phyloP scores from a whole-genome alignment of 2,329 filamentous ascomycete genomes.

The Alternaria sp. region DNA sequence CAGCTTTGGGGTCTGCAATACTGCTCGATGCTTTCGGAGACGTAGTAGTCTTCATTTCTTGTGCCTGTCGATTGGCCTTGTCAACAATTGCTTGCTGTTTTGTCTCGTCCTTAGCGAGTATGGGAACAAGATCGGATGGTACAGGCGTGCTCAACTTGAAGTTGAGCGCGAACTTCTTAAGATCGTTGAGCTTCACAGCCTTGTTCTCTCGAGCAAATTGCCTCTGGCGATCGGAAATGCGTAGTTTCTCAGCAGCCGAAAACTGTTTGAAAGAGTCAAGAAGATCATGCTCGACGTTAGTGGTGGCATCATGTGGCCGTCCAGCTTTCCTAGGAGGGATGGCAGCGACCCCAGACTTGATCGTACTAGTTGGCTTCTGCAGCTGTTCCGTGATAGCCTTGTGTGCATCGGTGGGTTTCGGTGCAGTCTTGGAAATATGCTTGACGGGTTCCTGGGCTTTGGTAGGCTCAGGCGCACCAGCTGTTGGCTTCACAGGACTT shows the following conservation, averaged over 20 bases:
- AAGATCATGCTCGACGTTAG: conserved; percentile 68
- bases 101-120: conserved; percentile 93
- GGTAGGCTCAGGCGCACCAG: conserved; percentile 27
- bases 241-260: conserved; percentile 68
- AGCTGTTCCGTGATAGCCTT: conserved; percentile 36
- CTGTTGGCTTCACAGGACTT: conserved; percentile 35
- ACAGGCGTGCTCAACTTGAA: conserved; percentile 96
- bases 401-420: conserved; percentile 28
- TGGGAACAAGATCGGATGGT: conserved; percentile 88
- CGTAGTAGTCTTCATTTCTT: conserved; percentile 57
- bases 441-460: conserved; percentile 12
- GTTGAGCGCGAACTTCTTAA: conserved; percentile 91
- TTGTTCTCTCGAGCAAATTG: conserved; percentile 74
- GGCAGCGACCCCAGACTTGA: conserved; percentile 41
- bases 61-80: conserved; percentile 79
- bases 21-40: conserved; percentile 56
- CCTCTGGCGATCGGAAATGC: conserved; percentile 64
- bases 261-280: conserved; percentile 71
- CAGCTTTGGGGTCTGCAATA: conserved; percentile 44
- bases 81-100: conserved; percentile 95
- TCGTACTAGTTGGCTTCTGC: conserved; percentile 41
- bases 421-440: conserved; percentile 27
- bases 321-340: conserved; percentile 50
- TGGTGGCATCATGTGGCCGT: conserved; percentile 62
- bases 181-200: conserved; percentile 88